Conservation (phyloP, 495 filamentous ascomycete species). For the Chaetomidium leptoderma region DNA sequence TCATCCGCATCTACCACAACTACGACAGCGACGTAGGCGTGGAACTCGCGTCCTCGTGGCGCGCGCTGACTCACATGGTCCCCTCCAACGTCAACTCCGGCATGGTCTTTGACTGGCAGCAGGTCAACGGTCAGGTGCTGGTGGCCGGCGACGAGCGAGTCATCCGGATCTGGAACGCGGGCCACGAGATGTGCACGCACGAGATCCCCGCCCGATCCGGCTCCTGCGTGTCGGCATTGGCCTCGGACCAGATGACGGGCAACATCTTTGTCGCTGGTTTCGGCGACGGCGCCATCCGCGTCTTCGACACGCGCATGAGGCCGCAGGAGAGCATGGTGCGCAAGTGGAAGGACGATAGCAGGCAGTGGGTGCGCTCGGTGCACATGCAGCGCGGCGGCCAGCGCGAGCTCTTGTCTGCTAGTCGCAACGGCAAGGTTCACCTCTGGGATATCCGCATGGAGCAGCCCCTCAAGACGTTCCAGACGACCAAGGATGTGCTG, state of each 20-base stretch:
- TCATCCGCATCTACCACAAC: slow-evolving; percentile 88
- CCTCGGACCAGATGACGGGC: slow-evolving; percentile 94
- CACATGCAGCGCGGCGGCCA: slow-evolving; percentile 96
- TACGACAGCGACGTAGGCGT: slow-evolving; percentile 69
- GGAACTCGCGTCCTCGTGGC: slow-evolving; percentile 87
- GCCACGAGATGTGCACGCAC: slow-evolving; percentile 83
- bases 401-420: slow-evolving; percentile 81
- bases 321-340: slow-evolving; percentile 85
- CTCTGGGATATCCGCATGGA: slow-evolving; percentile 95
- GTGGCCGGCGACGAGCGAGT: slow-evolving; percentile 95
- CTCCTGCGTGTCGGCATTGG: slow-evolving; percentile 91
- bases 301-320: slow-evolving; percentile 83
- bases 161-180: slow-evolving; percentile 93
- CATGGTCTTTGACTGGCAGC: slow-evolving; percentile 96
- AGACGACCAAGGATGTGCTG: slow-evolving; percentile 71
- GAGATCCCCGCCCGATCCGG: slow-evolving; percentile 95
- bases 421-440: slow-evolving; percentile 84
- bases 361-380: slow-evolving; percentile 90
- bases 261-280: slow-evolving; percentile 95
- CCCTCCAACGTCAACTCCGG: slow-evolving; percentile 90
- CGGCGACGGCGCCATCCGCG: slow-evolving; percentile 90
- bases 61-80: slow-evolving; percentile 86
- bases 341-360: slow-evolving; percentile 81
- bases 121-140: slow-evolving; percentile 88
- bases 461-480: slow-evolving; percentile 64